Evolutionary conservation across 2,329 filamentous ascomycete genomes (phyloP).

Genomic region (Pyrenophora graminea): DNA sequence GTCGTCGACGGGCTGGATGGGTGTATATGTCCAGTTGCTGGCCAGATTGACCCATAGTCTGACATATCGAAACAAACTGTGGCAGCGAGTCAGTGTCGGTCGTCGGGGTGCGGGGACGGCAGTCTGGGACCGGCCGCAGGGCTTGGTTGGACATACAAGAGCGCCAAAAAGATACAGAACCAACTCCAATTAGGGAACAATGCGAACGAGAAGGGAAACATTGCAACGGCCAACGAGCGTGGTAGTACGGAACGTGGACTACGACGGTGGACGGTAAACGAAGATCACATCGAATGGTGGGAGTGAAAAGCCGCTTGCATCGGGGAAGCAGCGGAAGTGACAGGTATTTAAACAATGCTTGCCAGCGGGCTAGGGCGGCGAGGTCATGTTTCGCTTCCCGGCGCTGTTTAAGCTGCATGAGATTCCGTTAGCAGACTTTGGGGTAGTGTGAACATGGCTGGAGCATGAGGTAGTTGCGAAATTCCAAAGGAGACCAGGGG

Average conservation of each 20-base stretch:
- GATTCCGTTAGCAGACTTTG: constrained; percentile 47
- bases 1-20: constrained; percentile 78
- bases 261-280: constrained; percentile 41
- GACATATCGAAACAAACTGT: constrained; percentile 83
- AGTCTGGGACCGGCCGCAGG: background rate
- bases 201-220: constrained; percentile 46
- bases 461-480: constrained; percentile 48
- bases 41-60: constrained; percentile 83
- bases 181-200: constrained; percentile 48
- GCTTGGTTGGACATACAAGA: constrained; percentile 38
- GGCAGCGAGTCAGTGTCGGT: constrained; percentile 28
- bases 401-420: constrained; percentile 48
- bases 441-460: constrained; percentile 48
- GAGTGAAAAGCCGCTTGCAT: constrained; percentile 45
- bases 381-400: constrained; percentile 47
- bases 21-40: constrained; percentile 78
- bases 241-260: constrained; percentile 42
- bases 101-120: constrained; percentile 11
- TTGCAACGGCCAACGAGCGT: constrained; percentile 46
- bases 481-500: constrained; percentile 39
- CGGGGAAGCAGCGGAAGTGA: constrained; percentile 44
- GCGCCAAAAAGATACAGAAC: constrained; percentile 43
- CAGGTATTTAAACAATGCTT: constrained; percentile 49
- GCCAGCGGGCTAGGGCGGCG: constrained; percentile 45
- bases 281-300: constrained; percentile 48